phyloP scores from a whole-genome alignment of 2,329 filamentous ascomycete species.

The Tolypocladium album region DNA sequence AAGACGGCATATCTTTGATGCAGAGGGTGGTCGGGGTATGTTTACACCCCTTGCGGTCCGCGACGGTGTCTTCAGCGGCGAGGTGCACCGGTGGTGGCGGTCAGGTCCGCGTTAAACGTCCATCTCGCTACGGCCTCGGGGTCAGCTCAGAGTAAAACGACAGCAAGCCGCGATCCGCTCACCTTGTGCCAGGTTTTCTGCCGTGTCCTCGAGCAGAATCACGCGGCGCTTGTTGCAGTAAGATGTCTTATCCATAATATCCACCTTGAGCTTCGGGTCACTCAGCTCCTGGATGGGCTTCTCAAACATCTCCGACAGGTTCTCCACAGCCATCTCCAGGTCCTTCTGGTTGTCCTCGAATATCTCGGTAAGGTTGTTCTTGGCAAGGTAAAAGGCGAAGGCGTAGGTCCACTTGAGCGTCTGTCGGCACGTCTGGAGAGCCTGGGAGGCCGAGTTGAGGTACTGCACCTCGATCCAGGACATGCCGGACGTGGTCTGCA shows the following conservation, averaged over 20 bases:
- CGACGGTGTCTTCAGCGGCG: constrained; percentile 1
- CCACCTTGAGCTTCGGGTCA: constrained; percentile 83
- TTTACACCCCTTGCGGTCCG: neutral
- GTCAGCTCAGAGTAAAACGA: constrained; percentile 11
- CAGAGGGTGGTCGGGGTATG: neutral
- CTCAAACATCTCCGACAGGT: constrained; percentile 98
- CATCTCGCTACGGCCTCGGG: constrained; percentile 26
- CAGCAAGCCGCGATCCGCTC: constrained; percentile 9
- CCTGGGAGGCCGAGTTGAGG: constrained; percentile 83
- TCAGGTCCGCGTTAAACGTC: constrained; percentile 22
- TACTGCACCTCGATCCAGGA: constrained; percentile 99
- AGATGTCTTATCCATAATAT: constrained; percentile 96
- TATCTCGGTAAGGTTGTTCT: constrained; percentile 92
- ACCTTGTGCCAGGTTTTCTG: constrained; percentile 84
- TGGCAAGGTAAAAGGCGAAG: constrained; percentile 93
- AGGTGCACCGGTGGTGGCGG: neutral
- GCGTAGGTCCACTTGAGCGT: constrained; percentile 99
- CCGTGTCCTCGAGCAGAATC: constrained; percentile 84
- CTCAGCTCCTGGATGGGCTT: constrained; percentile 83
- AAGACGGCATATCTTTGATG: neutral
- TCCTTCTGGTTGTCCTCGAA: constrained; percentile 99
- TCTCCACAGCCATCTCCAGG: constrained; percentile 92
- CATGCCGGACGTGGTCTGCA: constrained; percentile 89
- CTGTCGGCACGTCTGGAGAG: constrained; percentile 92
- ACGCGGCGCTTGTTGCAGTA: constrained; percentile 91